Evolutionary conservation across 345 rosid species (phyloP), one percentile per base, ranked within the genome.

Genomic region (Euphorbia peplus): DNA sequence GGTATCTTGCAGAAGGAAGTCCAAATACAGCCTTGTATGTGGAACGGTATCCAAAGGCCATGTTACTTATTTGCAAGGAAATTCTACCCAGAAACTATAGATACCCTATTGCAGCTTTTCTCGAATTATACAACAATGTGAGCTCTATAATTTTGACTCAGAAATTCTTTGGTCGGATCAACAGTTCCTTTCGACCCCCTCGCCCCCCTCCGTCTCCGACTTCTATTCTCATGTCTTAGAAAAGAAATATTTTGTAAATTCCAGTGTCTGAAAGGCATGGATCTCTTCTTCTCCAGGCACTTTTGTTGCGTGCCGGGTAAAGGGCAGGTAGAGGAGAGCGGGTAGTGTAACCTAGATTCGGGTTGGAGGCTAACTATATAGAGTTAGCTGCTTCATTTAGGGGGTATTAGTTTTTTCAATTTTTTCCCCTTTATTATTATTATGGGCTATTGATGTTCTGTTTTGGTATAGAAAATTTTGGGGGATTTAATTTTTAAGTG

Each of bases 1-100:
- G 37, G 9, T 15, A 14, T 29, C 67, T 56, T 75, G 66, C 83
- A 89, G 90, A 88, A 76, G 78, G 84, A 83, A 67, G 90, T 77
- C 76, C 81, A 78, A 76, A 63, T 78, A 28, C 84, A 79, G 75
- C 84, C 90, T 22, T 95, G 99, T 75, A 66, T 81, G 22, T 95
- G 99, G 99, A 95, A 95, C 37, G 99, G 99, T 29, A 91, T 86
- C 60, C 83, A 79, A 74, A 87, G 97, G 32, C 99, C 99, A 0
- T 95, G 99, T 58, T 88, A 90, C 86, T 83, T 95, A 46, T 95
- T 95, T 19, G 99, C 98, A 0, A 84, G 99, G 86, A 95, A 92
- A 82, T 92, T 95, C 79, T 75, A 85, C 54, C 86, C 92, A 0
- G 88, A 87, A 61, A 79, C 99, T 51, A 76, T 88, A 10, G 84